Percentiles rank a stretch among this genome's conserved stretches.
Evolutionary conservation across 345 rosid genomes (phyloP).

Genomic region (Ceriops decandra): DNA sequence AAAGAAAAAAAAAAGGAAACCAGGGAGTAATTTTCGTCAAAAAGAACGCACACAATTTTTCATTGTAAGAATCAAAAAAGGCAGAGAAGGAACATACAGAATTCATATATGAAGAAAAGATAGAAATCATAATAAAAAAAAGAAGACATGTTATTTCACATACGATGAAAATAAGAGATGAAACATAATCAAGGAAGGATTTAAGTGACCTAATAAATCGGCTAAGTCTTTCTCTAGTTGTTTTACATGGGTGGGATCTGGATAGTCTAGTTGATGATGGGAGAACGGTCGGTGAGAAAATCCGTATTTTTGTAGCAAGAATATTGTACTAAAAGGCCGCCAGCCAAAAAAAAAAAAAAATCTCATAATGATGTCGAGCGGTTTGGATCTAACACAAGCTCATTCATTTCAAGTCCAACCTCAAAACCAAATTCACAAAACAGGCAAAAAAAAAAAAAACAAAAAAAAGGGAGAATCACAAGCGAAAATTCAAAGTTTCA

Average conservation of each 20-base stretch:
- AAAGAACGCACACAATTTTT: conserved; percentile 1
- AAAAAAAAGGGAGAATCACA: neutral
- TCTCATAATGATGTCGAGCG: neutral
- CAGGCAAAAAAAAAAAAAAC: no score
- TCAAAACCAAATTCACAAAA: conserved; percentile 12
- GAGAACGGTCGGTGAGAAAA: neutral
- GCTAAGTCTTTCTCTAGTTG: no score
- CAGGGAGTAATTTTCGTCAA: neutral
- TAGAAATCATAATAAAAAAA: no score
- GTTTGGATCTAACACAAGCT: conserved; percentile 21
- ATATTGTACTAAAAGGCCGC: no score
- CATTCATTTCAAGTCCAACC: neutral
- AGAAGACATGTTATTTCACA: no score
- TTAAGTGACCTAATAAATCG: neutral
- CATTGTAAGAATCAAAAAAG: neutral
- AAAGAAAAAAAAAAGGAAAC: neutral
- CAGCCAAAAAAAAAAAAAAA: neutral
- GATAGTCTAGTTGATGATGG: no score
- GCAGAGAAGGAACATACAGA: neutral
- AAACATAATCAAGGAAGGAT: no score
- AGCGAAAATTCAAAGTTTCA: neutral
- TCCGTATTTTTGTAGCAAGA: no score
- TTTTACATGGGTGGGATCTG: no score
- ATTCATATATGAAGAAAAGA: no score
- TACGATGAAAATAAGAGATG: no score